These are phyloP conservation scores for Gyrodon lividus DNA, from an alignment of 768 basidiomycete genomes.

Conservation along the genomic window DNA sequence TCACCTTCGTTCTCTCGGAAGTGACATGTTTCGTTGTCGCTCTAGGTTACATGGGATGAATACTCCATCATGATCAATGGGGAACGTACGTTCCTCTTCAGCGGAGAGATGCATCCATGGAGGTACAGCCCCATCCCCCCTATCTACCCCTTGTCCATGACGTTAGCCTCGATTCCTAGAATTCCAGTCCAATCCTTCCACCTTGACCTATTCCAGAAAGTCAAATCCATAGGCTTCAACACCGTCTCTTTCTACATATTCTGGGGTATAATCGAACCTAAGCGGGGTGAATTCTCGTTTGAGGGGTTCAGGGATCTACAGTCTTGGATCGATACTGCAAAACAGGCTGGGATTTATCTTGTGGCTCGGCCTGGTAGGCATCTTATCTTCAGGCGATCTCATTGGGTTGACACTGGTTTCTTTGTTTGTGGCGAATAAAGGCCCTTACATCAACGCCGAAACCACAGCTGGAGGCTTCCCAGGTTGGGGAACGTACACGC, in stretches of 20 bases:
- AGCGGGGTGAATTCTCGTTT: constrained; percentile 50
- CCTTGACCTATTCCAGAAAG: constrained; percentile 59
- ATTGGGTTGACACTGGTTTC: background rate
- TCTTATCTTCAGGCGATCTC: background rate
- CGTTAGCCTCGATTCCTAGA: constrained; percentile 5
- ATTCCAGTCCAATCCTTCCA: constrained; percentile 37
- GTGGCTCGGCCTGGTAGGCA: constrained; percentile 25
- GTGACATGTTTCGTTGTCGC: background rate
- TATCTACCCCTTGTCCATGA: background rate
- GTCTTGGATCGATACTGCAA: constrained; percentile 31
- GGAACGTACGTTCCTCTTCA: constrained; percentile 55
- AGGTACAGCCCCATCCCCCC: constrained; percentile 22
- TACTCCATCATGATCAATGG: constrained; percentile 58
- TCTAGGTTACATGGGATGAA: constrained; percentile 55
- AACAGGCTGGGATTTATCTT: constrained; percentile 27
- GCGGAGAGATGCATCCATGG: constrained; percentile 65
- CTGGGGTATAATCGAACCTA: constrained; percentile 47
- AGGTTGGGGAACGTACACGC: constrained; percentile 57
- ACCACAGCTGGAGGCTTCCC: constrained; percentile 46
- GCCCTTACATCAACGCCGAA: constrained; percentile 30
- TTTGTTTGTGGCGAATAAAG: constrained; percentile 3
- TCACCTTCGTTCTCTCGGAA: background rate
- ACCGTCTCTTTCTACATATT: constrained; percentile 56
- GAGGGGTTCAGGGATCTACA: constrained; percentile 42
- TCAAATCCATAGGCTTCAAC: constrained; percentile 43